These are phyloP conservation scores for Boletus barrowsii DNA, from an alignment of 768 basidiomycete genomes.

Conservation along the genomic window DNA sequence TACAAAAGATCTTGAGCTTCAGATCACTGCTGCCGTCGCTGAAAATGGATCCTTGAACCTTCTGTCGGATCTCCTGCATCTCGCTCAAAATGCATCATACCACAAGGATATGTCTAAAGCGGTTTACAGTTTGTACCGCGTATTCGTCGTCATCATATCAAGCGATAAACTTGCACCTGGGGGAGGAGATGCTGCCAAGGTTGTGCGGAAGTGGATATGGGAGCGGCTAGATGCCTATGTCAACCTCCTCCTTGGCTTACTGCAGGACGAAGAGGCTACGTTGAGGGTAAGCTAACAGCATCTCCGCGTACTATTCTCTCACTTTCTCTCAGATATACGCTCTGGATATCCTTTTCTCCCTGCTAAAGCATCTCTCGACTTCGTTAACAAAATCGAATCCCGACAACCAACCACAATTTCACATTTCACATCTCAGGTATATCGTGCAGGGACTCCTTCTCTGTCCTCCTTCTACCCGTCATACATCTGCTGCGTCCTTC, in stretches of 20 bases:
- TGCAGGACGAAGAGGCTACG: conserved; percentile 74
- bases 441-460: conserved; percentile 57
- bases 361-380: conserved; percentile 76
- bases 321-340: conserved; percentile 53
- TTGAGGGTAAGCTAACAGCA: conserved; percentile 55
- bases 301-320: not conserved
- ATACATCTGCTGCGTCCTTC: conserved; percentile 16
- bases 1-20: conserved; percentile 51
- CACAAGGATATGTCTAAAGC: conserved; percentile 65
- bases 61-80: conserved; percentile 67
- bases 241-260: conserved; percentile 60
- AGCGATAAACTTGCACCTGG: conserved; percentile 52
- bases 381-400: conserved; percentile 46
- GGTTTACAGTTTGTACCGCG: conserved; percentile 78
- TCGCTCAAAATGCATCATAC: conserved; percentile 47
- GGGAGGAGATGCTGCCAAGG: conserved; percentile 50
- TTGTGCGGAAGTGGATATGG: conserved; percentile 77
- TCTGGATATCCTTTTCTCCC: conserved; percentile 70
- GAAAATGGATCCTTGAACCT: conserved; percentile 68
- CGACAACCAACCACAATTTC: conserved; percentile 57
- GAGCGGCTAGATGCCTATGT: conserved; percentile 70
- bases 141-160: conserved; percentile 63
- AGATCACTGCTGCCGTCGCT: conserved; percentile 51
- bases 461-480: conserved; percentile 51
- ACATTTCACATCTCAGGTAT: conserved; percentile 64